Conservation (phyloP, 2,329 filamentous ascomycete genomes). For the Xylariaceae sp. region DNA sequence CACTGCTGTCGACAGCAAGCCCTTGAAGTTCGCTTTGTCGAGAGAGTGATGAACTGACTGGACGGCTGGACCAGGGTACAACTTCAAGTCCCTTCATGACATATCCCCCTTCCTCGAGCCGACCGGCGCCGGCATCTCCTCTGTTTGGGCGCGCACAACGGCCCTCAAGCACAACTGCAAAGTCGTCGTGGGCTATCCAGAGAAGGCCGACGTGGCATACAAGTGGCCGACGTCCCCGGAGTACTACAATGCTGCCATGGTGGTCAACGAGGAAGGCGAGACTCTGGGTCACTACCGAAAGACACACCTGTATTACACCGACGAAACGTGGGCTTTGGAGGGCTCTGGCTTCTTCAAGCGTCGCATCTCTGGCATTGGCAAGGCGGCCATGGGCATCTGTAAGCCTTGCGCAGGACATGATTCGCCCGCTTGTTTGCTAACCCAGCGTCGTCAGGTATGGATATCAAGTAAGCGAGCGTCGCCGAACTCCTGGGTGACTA, state of each 20-base stretch:
- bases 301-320: conserved; percentile 48
- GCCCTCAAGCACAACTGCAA: conserved; percentile 60
- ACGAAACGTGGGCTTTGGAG: conserved; percentile 55
- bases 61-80: conserved; percentile 53
- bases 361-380: conserved; percentile 39
- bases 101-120: conserved; percentile 64
- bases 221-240: conserved; percentile 41
- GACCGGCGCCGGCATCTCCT: conserved; percentile 56
- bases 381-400: conserved; percentile 53
- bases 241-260: conserved; percentile 39
- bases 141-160: conserved; percentile 61
- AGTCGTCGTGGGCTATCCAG: conserved; percentile 68
- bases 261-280: conserved; percentile 53
- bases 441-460: conserved; percentile 47
- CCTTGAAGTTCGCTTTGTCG: no score
- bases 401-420: conserved; percentile 25
- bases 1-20: no score
- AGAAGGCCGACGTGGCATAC: conserved; percentile 47
- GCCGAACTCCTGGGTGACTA: background rate
- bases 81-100: conserved; percentile 62
- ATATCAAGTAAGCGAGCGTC: conserved; percentile 48
- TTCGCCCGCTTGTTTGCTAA: no score
- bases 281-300: conserved; percentile 55
- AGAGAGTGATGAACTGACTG: conserved; percentile 11
- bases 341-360: conserved; percentile 44